Base-by-base conservation (phyloP, 768 basidiomycete genomes). In the Terana coerulea region DNA sequence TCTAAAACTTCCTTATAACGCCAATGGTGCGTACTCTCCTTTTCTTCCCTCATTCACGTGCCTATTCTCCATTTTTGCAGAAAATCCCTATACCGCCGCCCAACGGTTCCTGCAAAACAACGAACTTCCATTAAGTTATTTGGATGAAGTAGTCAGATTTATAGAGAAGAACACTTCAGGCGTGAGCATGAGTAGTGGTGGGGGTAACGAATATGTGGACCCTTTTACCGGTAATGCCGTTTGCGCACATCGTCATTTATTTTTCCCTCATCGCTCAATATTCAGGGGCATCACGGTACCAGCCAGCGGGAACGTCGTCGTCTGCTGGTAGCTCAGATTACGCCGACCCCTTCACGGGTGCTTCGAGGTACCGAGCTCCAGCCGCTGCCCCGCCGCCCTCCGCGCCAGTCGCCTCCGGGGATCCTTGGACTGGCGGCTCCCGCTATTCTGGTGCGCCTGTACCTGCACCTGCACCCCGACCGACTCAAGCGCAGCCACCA, bases 161-260 rank as follows among this genome's bases (percentile, higher is more conserved):
- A 98, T 99, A 47, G 89, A 97, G 68, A 88, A 88, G 68, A 97
- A 94, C 57, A 89, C 94, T 0, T 72, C 77, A 3, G 91, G 90
- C 1, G 83, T 91, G 19, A 84, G 75, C 47, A 69, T 98, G 9
- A 86, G 86, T 34, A 72, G 73, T 12, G 63, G 72, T 3, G 45
- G 45, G 2, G 70, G 74, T n/a, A 72, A 66, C 37, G 78, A 83
- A 42, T 91, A 77, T 62, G 79, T 84, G 19, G 95, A 98, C 64
- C 95, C 95, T 5, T 98, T 79, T 67, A 98, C 95, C 54, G 95
- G 95, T 79, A n/a, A n/a, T n/a, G n/a, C n/a, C n/a, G n/a, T n/a
- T n/a, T n/a, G n/a, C n/a, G n/a, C n/a, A n/a, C n/a, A n/a, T 64
- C 54, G 66, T 42, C 19, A 3, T 6, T 7, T 9, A n/a, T 29